Evolutionary conservation across 345 rosid genomes (phyloP).

Genomic region (Lagerstroemia speciosa): DNA sequence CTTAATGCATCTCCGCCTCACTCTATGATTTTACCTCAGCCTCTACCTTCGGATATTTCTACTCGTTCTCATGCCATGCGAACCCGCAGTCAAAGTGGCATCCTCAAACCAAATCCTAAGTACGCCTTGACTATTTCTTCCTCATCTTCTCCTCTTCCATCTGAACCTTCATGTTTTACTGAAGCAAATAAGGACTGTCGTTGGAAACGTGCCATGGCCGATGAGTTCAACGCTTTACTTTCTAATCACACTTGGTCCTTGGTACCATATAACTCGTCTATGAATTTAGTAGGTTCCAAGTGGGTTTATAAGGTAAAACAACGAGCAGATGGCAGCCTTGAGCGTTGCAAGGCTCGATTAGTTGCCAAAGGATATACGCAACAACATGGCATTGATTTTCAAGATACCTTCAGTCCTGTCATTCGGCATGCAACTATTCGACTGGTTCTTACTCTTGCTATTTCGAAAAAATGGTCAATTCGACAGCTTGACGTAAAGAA

Average conservation of each 20-base stretch:
- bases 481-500: not conserved
- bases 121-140: not conserved
- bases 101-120: not conserved
- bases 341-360: not conserved
- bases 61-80: not conserved
- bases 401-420: constrained; percentile 1
- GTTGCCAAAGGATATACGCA: constrained; percentile 8
- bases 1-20: no score
- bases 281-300: not conserved
- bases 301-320: constrained; percentile 8
- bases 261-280: not conserved
- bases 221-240: not conserved
- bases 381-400: not conserved
- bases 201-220: not conserved
- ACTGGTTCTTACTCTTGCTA: not conserved
- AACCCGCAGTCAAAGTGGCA: not conserved
- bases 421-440: not conserved
- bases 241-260: not conserved
- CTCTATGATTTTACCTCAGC: no score
- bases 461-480: not conserved
- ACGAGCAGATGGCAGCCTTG: not conserved
- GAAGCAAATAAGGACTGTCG: not conserved
- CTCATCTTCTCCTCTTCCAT: not conserved
- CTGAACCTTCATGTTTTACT: not conserved
- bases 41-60: no score